A percentile compares a stretch with the other conserved stretches of the same genome.
Conservation (phyloP, 2,329 filamentous ascomycete species). For the Ambrosiella cleistominuta region DNA sequence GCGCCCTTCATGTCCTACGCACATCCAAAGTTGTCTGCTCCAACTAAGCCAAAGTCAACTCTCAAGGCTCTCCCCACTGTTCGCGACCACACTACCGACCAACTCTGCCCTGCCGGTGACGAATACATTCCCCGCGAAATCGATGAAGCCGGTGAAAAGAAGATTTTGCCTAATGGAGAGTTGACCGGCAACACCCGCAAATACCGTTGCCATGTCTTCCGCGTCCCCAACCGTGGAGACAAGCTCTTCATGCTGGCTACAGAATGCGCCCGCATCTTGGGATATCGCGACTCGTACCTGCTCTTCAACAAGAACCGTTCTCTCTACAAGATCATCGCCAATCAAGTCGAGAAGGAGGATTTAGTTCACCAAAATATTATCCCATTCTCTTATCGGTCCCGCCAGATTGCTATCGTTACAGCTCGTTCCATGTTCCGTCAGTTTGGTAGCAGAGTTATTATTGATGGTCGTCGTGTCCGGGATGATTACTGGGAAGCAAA, state of each 20-base stretch:
- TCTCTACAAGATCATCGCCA: conserved; percentile 93
- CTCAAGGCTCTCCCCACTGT: conserved; percentile 92
- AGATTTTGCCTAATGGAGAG: conserved; percentile 71
- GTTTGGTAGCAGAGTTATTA: conserved; percentile 86
- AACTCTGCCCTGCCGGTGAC: conserved; percentile 73
- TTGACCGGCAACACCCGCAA: conserved; percentile 58
- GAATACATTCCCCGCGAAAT: conserved; percentile 90
- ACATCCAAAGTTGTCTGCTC: conserved; percentile 24
- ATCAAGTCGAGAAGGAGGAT: conserved; percentile 89
- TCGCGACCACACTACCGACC: conserved; percentile 90
- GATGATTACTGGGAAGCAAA: conserved; percentile 99
- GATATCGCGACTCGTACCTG: conserved; percentile 93
- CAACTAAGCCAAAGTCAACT: conserved; percentile 65
- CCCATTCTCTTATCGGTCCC: conserved; percentile 93
- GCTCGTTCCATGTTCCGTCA: conserved; percentile 97
- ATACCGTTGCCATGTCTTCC: conserved; percentile 86
- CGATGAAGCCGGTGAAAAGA: conserved; percentile 85
- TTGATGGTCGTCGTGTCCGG: conserved; percentile 73
- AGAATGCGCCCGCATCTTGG: conserved; percentile 82
- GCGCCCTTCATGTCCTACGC: conserved; percentile 1
- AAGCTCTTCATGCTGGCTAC: conserved; percentile 98
- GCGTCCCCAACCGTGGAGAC: conserved; percentile 74
- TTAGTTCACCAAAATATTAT: conserved; percentile 87
- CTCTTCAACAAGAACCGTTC: conserved; percentile 98
- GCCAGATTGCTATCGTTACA: conserved; percentile 95